Base-by-base conservation (phyloP, 1,284 basidiomycete genomes). In the Termitomyces sp. region DNA sequence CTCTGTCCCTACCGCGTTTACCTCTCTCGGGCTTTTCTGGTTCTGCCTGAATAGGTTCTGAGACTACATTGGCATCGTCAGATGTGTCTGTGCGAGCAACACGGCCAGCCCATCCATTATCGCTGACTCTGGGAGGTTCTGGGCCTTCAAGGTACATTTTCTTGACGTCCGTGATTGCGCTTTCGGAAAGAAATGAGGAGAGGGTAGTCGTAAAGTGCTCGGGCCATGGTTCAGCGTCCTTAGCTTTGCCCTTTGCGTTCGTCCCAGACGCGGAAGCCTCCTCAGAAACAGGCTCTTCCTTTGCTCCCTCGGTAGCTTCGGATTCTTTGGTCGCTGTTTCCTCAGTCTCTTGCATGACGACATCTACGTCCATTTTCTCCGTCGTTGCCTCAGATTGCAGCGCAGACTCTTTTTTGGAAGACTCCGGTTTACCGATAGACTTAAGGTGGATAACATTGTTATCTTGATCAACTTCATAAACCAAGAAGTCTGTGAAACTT, bases 401-500 rank as follows among this genome's bases (percentile, higher is more conserved):
- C 35, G n/a, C 53, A 11, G 56, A 44, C 24, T 68, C 63, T 47
- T 71, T 68, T 58, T 71, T 71, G 5, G 76, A 65, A 50, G 82
- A 72, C 65, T 79, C 74, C 5, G 92, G 88, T 67, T 83, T 83
- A 41, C 72, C 79, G 38, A 97, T 78, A 44, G 84, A 82, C 63
- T 88, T 88, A 35, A 97, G 66, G 64, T 90, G 87, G 7, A 94
- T 72, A 3, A 91, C 85, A 55, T 89, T 81, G 38, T 86, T 79
- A 57, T 90, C 84, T 52, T 85, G 77, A 60, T 91, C 84, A 40
- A 97, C 86, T 71, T 97, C 94, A 64, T 81, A 88, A 24, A 97
- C 94, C 58, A 97, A 65, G 66, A 97, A 97, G 70, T 97, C 94
- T 35, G 93, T 94, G 67, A 97, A 97, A 62, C 94, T 96, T 58